phyloP scores from a whole-genome alignment of 768 basidiomycete species.

The Serpula lacrymans region DNA sequence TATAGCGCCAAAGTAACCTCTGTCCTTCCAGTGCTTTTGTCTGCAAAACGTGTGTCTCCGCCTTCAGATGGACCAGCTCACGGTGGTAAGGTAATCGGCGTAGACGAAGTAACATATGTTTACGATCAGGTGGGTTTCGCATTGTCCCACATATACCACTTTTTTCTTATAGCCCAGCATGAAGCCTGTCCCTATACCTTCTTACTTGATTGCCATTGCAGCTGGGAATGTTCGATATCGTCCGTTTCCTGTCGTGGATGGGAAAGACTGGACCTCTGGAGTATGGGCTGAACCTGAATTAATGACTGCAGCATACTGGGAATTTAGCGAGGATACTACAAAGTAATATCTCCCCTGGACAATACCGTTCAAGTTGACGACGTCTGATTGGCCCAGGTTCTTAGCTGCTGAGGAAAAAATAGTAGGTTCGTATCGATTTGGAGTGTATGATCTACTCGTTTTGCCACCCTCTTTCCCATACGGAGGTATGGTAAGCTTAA shows the following conservation, averaged over 20 bases:
- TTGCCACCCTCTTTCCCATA: conserved; percentile 59
- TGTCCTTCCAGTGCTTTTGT: conserved; percentile 51
- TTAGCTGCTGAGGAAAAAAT: conserved; percentile 45
- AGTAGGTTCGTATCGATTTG: conserved; percentile 49
- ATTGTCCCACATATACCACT: neutral
- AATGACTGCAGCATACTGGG: conserved; percentile 49
- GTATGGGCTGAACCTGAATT: conserved; percentile 60
- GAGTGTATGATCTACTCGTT: conserved; percentile 55
- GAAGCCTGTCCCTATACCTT: conserved; percentile 52
- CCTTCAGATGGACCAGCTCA: conserved; percentile 39
- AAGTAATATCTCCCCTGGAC: too few relatives aligned
- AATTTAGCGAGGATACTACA: conserved; percentile 54
- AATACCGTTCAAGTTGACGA: neutral
- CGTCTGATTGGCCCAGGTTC: conserved; percentile 30
- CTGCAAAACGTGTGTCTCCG: conserved; percentile 51
- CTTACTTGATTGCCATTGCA: conserved; percentile 60
- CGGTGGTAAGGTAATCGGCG: conserved; percentile 40
- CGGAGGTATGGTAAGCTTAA: conserved; percentile 41
- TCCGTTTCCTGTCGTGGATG: conserved; percentile 35
- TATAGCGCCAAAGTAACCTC: conserved; percentile 49
- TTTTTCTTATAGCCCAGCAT: neutral
- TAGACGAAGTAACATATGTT: conserved; percentile 42
- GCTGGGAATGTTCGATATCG: conserved; percentile 51
- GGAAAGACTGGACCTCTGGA: conserved; percentile 47
- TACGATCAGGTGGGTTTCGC: conserved; percentile 45